Evolutionary conservation across 208 protist species (phyloP).

Genomic region (Leishmania tarentolae): DNA sequence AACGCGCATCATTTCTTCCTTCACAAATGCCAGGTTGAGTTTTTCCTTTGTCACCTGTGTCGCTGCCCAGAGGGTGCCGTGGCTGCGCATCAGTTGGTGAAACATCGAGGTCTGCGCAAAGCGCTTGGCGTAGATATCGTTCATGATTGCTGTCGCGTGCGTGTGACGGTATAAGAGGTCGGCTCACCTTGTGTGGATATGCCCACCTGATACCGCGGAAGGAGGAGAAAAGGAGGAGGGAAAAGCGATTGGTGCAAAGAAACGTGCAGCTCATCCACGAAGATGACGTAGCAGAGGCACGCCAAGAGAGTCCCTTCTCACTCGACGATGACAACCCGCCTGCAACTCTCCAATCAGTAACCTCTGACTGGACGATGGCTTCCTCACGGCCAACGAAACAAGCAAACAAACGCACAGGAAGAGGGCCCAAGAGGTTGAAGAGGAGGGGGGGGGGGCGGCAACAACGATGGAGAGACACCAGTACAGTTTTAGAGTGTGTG

Average conservation of each 20-base stretch:
- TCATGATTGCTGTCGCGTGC: conserved; percentile 45
- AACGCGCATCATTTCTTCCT: conserved; percentile 88
- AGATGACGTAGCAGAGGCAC: not conserved
- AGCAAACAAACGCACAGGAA: not conserved
- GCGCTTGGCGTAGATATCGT: conserved; percentile 84
- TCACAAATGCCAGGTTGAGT: conserved; percentile 74
- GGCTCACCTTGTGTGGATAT: too few species aligned
- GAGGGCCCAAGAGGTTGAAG: not conserved
- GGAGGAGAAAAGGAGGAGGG: not conserved
- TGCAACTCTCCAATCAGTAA: not conserved
- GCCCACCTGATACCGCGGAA: not conserved
- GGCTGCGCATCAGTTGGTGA: conserved; percentile 87
- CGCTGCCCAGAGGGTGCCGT: conserved; percentile 86
- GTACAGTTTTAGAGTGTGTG: not conserved
- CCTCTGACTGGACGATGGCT: not conserved
- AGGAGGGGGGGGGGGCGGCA: not conserved
- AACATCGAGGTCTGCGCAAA: conserved; percentile 86
- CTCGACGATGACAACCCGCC: not conserved
- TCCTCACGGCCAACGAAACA: not conserved
- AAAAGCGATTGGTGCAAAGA: too few species aligned
- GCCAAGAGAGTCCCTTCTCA: not conserved
- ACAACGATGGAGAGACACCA: not conserved
- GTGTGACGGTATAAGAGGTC: not conserved
- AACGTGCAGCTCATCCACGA: not conserved
- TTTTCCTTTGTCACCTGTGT: conserved; percentile 88